phyloP scores from a whole-genome alignment of 441 rosid species.

The Populus hybrid region DNA sequence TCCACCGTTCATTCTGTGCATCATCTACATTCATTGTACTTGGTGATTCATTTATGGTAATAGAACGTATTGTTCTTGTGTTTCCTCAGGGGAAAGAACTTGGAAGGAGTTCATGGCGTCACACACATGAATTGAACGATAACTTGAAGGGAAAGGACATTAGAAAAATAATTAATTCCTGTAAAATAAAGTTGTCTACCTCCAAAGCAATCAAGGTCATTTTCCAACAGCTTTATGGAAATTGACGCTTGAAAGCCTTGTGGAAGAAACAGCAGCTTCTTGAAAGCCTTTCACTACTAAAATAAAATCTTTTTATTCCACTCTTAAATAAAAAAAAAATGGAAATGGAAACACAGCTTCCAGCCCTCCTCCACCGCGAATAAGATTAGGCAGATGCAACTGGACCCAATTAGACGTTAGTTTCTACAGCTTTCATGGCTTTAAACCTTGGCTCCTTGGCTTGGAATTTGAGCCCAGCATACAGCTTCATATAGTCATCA shows the following conservation, averaged over 20 bases:
- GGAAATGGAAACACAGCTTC: background rate
- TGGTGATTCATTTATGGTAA: too few species aligned
- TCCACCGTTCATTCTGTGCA: too few species aligned
- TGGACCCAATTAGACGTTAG: conserved; percentile 29
- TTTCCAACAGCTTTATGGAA: too few species aligned
- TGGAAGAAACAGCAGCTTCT: background rate
- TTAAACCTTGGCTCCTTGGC: conserved; percentile 89
- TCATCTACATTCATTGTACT: too few species aligned
- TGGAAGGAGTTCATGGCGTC: background rate
- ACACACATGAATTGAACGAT: background rate
- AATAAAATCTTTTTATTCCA: background rate
- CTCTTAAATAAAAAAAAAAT: background rate
- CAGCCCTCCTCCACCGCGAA: background rate
- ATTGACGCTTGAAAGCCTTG: background rate
- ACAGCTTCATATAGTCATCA: conserved; percentile 92
- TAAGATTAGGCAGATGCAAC: conserved; percentile 44
- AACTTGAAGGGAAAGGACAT: too few species aligned
- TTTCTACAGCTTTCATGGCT: conserved; percentile 66
- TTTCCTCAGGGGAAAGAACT: background rate
- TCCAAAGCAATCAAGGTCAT: background rate
- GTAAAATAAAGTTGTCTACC: background rate
- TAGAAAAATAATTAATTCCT: background rate
- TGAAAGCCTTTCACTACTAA: background rate
- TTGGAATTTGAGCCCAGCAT: conserved; percentile 69
- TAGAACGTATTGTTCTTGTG: too few species aligned